Evolutionary conservation across 208 protist species (phyloP), one percentile per base, ranked within the genome.

Genomic region (Eutreptiella sp.): DNA sequence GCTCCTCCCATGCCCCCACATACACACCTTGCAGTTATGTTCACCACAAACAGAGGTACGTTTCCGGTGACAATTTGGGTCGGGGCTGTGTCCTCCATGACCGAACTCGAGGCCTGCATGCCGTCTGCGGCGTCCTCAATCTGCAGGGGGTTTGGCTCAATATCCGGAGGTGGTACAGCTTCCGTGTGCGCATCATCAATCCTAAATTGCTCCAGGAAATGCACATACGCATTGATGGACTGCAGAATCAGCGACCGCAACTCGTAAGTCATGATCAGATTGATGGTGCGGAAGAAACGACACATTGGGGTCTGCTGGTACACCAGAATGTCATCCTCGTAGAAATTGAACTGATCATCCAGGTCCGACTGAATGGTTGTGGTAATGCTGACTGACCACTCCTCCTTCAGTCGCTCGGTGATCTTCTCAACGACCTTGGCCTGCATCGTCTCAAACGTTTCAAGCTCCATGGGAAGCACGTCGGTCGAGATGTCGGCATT

Each of bases 351-450:
- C 67, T 87, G 74, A 2, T 81, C 46, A 55, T 94, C 85, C 31
- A 94, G 73, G 63, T 92, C 89, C 73, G 92, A 92, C 70, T 92
- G 89, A 38, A 94, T 81, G 1, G 85, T 93, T 4, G 83, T 86
- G 39, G 84, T 80, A 50, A 89, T 81, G 28, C 85, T 92, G 4
- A 83, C 77, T 62, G 75, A 83, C 87, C 89, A 94, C 73, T 94
- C 89, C 7, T 83, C 84, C 33, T 76, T 73, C 32, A 94, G 74
- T 39, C 79, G 84, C 61, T 92, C 88, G 1, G 74, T 71, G 19
- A 76, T 68, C n/a, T 45, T 70, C 16, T 69, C 71, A 31, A 79
- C 80, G 48, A 73, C 75, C 36, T 81, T 68, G 39, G 66, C 54
- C 59, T 92, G 81, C 38, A 72, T 31, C 24, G 83, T 65, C 19